These are phyloP conservation scores for Macadamia tetraphylla DNA, from an alignment of 164 flowering plant genomes.

Conservation along the genomic window DNA sequence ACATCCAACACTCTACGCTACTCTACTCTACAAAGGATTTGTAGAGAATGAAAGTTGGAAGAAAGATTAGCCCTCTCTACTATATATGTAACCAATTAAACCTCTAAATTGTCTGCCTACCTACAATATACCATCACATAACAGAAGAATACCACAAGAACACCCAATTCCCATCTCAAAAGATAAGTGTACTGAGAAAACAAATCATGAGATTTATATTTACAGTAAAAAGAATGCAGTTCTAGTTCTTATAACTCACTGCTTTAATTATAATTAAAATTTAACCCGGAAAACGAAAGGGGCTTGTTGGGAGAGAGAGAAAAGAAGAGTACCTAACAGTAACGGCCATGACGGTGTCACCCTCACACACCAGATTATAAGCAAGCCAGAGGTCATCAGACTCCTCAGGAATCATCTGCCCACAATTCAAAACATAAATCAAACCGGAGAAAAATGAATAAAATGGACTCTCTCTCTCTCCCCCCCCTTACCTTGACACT, in stretches of 20 bases:
- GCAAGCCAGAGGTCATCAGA: constrained; percentile 81
- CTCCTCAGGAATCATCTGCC: constrained; percentile 77
- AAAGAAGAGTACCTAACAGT: constrained; percentile 59
- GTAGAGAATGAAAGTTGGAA: background rate
- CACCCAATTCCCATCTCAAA: background rate
- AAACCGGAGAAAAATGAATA: background rate
- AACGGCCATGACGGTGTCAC: constrained; percentile 57
- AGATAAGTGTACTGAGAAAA: background rate
- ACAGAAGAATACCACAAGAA: background rate
- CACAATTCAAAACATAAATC: background rate
- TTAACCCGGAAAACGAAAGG: no score
- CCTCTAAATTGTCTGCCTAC: background rate
- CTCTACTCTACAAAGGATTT: background rate
- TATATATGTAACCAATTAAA: background rate
- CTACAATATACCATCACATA: no score
- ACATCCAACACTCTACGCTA: background rate
- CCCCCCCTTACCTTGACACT: constrained; percentile 62
- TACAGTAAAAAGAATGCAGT: background rate
- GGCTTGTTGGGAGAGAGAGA: background rate
- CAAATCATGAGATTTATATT: background rate
- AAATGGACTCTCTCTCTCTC: background rate
- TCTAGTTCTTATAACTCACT: background rate
- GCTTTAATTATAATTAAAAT: background rate
- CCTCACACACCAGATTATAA: constrained; percentile 63
- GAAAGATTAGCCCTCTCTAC: background rate